Evolutionary conservation across 345 rosid genomes (phyloP).

Genomic region (Salix arbutifolia): DNA sequence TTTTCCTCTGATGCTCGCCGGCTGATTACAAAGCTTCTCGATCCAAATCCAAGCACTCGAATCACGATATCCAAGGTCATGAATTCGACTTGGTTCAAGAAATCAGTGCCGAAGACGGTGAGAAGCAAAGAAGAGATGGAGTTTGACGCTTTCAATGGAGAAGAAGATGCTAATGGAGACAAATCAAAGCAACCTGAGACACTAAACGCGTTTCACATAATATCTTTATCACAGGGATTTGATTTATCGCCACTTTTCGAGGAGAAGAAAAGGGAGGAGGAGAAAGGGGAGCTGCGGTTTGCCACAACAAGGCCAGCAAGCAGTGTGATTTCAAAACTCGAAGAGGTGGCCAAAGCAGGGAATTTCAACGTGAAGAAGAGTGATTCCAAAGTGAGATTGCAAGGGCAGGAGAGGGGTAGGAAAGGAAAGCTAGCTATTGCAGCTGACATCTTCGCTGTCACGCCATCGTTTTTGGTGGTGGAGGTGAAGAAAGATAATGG

Average conservation of each 20-base stretch:
- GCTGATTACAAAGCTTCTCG: conserved; percentile 72
- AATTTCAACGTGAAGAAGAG: conserved; percentile 71
- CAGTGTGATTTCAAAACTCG: conserved; percentile 74
- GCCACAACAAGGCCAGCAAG: conserved; percentile 77
- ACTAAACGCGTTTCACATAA: conserved; percentile 81
- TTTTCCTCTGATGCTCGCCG: conserved; percentile 70
- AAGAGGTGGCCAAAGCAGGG: conserved; percentile 62
- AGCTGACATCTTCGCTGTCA: conserved; percentile 71
- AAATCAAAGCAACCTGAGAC: conserved; percentile 54
- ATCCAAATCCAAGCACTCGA: conserved; percentile 69
- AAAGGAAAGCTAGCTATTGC: conserved; percentile 76
- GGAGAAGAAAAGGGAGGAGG: conserved; percentile 78
- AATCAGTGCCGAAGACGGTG: conserved; percentile 31
- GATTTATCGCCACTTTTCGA: conserved; percentile 82
- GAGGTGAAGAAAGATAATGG: conserved; percentile 91
- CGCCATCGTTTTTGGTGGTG: conserved; percentile 71
- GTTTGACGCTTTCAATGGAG: conserved; percentile 25
- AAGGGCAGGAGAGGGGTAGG: conserved; percentile 74
- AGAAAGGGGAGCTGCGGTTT: conserved; percentile 72
- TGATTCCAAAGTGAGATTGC: conserved; percentile 63
- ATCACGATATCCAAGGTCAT: conserved; percentile 49
- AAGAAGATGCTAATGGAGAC: conserved; percentile 14
- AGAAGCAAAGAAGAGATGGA: conserved; percentile 26
- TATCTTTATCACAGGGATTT: conserved; percentile 80
- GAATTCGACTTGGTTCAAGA: conserved; percentile 81